Percentiles rank a stretch among this genome's conserved stretches.
phyloP scores from a whole-genome alignment of 768 basidiomycete genomes.

The Chiua virens region DNA sequence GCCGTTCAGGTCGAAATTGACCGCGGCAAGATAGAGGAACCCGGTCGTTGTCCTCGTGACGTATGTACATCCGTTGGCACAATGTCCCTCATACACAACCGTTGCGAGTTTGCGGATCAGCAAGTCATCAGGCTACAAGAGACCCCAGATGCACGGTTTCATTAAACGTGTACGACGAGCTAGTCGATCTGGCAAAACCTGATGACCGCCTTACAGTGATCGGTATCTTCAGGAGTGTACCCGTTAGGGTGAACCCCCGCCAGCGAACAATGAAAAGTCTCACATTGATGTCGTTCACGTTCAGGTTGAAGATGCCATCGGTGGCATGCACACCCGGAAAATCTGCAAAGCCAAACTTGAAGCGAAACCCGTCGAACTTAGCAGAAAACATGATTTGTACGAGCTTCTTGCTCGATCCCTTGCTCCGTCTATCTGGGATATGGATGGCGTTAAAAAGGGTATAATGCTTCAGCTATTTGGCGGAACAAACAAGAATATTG shows the following conservation, averaged over 20 bases:
- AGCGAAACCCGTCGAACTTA: constrained; percentile 69
- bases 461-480: constrained; percentile 95
- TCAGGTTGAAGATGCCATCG: constrained; percentile 51
- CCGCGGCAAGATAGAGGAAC: constrained; percentile 96
- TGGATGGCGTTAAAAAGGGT: constrained; percentile 99
- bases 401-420: constrained; percentile 81
- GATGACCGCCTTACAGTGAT: constrained; percentile 90
- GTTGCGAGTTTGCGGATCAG: constrained; percentile 93
- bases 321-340: constrained; percentile 35
- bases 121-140: constrained; percentile 96
- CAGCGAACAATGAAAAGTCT: constrained; percentile 90
- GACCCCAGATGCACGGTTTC: constrained; percentile 98
- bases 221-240: constrained; percentile 93
- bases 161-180: constrained; percentile 94
- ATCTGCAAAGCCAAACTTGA: constrained; percentile 72
- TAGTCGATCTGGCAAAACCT: constrained; percentile 95
- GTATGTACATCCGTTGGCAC: constrained; percentile 86
- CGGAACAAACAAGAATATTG: constrained; percentile 95
- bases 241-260: constrained; percentile 92
- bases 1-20: constrained; percentile 96
- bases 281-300: constrained; percentile 92
- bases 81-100: constrained; percentile 95
- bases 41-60: constrained; percentile 87
- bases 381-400: constrained; percentile 80
- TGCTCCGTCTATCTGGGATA: constrained; percentile 94